phyloP scores from a whole-genome alignment of 129 eudicot species.

The Artemisia tridentata region DNA sequence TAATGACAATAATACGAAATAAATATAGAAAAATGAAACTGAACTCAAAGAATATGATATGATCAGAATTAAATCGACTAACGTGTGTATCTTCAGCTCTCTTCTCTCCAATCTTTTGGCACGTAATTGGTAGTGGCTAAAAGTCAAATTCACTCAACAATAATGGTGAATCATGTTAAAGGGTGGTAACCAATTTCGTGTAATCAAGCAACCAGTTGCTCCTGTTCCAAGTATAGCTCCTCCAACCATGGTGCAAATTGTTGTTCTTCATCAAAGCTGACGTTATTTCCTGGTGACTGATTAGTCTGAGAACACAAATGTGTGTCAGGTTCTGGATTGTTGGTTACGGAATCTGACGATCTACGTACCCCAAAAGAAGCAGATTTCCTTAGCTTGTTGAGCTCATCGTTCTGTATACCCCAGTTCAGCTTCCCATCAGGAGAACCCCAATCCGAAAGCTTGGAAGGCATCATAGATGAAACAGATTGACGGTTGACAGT shows the following conservation, averaged over 20 bases:
- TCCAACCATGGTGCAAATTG: conserved; percentile 56
- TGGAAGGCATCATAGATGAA: conserved; percentile 35
- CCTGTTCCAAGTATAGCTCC: conserved; percentile 50
- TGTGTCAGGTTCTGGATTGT: conserved; percentile 28
- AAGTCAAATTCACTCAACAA: conserved; percentile 20
- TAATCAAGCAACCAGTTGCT: conserved; percentile 56
- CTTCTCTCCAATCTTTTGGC: conserved; percentile 16
- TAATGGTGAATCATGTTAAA: conserved; percentile 35
- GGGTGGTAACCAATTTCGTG: conserved; percentile 27
- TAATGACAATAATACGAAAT: conserved; percentile 23
- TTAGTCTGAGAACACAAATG: no score
- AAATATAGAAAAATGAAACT: conserved; percentile 11
- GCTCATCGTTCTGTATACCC: conserved; percentile 79
- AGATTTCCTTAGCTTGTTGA: conserved; percentile 67
- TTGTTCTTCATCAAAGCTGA: conserved; percentile 38
- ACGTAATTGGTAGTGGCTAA: background rate
- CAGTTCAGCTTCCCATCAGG: conserved; percentile 83
- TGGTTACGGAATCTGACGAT: background rate
- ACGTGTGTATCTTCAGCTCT: conserved; percentile 25
- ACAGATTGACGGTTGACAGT: conserved; percentile 39
- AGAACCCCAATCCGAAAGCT: conserved; percentile 71
- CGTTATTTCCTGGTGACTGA: conserved; percentile 12
- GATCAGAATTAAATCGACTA: conserved; percentile 32
- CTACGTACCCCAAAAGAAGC: conserved; percentile 70
- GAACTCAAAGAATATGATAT: conserved; percentile 31